Base-by-base conservation (phyloP, 208 protist species). In the Wallacemonas sp. region DNA sequence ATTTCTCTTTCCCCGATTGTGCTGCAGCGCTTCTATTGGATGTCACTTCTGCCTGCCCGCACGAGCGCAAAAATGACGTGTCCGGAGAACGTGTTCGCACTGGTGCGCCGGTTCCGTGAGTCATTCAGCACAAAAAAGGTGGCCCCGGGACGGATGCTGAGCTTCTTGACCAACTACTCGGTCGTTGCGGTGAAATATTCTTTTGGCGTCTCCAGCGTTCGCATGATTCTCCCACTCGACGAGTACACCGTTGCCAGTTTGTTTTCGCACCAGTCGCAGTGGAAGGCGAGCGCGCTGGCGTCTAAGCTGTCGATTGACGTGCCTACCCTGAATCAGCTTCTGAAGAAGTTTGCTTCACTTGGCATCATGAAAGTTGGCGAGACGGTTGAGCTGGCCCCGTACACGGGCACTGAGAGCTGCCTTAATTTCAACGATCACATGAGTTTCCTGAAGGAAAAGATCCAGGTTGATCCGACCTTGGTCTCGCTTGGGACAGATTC, bases 211-310 rank as follows among this genome's bases (percentile, higher is more conserved):
- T 55, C 48, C 7, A 55, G 20, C 18, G 48, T 55, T 3, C 48
- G 48, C 5, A 26, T 55, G 5, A 55, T 55, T 31, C 26, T 55
- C 4, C 48, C 48, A 26, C n/a, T 55, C 8, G 26, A 55, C 5
- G 48, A 55, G 26, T 55, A 33, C 48, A 22, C 48, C n/a, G 48
- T 55, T 32, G 48, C 26, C 18, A 33, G 5, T 10, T 7, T 5
- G 8, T 55, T 55, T 18, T 25, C 48, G 26, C 16, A 28, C 42
- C 25, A 65, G 46, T 31, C 3, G 0, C 66, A 69, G 45, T 77
- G 72, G 72, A 64, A 61, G 4, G 39, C 57, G 3, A 46, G 44
- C 12, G 55, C 32, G 39, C 67, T 77, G 23, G 48, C 26, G 5
- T 12, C 11, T 32, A 31, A 25, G 8, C 26, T 55, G 18, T 5